Conservation (phyloP, 2,329 filamentous ascomycete genomes). For the Macrophomina pseudophaseolina region DNA sequence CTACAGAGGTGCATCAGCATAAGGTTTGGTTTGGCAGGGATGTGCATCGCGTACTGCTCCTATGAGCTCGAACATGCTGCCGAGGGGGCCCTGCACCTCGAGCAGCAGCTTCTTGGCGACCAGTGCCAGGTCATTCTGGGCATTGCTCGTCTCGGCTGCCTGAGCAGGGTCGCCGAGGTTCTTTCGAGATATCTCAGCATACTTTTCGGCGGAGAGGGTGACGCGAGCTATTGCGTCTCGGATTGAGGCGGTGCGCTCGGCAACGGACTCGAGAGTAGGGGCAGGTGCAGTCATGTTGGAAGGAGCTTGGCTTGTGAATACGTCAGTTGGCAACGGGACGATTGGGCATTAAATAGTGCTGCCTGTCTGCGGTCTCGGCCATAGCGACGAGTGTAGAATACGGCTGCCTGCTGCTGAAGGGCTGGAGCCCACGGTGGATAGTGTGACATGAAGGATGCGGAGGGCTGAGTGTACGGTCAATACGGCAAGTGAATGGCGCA, state of each 20-base stretch:
- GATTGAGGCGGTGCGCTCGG: constrained; percentile 19
- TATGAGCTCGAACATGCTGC: constrained; percentile 10
- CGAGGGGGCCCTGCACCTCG: constrained; percentile 16
- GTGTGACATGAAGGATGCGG: neutral
- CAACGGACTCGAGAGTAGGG: constrained; percentile 19
- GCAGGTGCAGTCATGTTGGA: constrained; percentile 8
- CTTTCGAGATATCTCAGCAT: constrained; percentile 5
- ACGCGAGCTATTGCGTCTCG: constrained; percentile 16
- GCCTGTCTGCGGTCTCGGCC: neutral
- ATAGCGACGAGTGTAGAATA: too few species aligned
- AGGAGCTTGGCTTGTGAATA: neutral
- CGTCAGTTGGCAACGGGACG: neutral
- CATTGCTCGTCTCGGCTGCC: neutral
- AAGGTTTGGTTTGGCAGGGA: neutral
- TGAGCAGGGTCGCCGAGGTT: neutral
- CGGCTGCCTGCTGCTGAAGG: constrained; percentile 1
- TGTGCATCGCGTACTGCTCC: neutral
- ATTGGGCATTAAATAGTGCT: neutral
- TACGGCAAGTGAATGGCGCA: too few species aligned
- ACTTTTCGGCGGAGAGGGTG: constrained; percentile 6
- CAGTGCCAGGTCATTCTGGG: constrained; percentile 3
- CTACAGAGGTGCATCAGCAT: neutral
- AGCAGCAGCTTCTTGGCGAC: constrained; percentile 14
- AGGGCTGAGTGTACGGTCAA: neutral
- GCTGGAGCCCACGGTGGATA: neutral